Base-by-base conservation (phyloP, 495 filamentous ascomycete species). In the Aspergillus affinis region DNA sequence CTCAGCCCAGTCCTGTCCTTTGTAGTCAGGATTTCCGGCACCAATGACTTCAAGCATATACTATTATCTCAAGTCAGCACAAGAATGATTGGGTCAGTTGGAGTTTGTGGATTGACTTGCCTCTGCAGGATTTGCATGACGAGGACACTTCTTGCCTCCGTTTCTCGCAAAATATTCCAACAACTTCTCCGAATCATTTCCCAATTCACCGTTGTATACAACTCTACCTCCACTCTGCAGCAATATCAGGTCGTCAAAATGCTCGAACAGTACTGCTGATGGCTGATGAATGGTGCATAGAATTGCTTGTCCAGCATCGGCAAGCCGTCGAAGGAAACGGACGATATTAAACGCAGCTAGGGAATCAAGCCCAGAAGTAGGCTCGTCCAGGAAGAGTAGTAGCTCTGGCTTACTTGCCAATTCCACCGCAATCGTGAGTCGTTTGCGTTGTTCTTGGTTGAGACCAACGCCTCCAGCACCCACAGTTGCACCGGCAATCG, bases 261-360 rank as follows among this genome's bases (percentile, higher is more conserved):
- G 73, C 61, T 89, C 83, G 54, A 93, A 91, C 2, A 93, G 73
- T 4, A 88, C 81, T 18, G 87, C 83, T 0, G 84, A 88, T 4
- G 90, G 90, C 63, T 94, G 90, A 65, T 92, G 89, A n/a, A 93
- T 92, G 0, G 90, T 93, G 65, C 87, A 89, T 1, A 87, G 69
- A 30, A 93, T 86, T 3, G 88, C 86, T 63, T 92, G 88, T 8
- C 90, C 87, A 7, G 81, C 82, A 62, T 86, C 80, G 1, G 87
- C 85, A 6, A 90, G 77, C 60, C 87, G 86, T 5, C 84, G 76
- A 48, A 90, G 74, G 51, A 90, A 86, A 1, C 83, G 75, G 21
- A 87, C 76, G 49, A 89, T 88, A 60, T 86, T 85, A 66, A 82
- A 89, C 23, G 88, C 86, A 4, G 86, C 82, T 17, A 82, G 73